Percentiles rank a stretch among this genome's conserved stretches.
Evolutionary conservation across 306 rosid genomes (phyloP).

Genomic region (Vigna trinervia): DNA sequence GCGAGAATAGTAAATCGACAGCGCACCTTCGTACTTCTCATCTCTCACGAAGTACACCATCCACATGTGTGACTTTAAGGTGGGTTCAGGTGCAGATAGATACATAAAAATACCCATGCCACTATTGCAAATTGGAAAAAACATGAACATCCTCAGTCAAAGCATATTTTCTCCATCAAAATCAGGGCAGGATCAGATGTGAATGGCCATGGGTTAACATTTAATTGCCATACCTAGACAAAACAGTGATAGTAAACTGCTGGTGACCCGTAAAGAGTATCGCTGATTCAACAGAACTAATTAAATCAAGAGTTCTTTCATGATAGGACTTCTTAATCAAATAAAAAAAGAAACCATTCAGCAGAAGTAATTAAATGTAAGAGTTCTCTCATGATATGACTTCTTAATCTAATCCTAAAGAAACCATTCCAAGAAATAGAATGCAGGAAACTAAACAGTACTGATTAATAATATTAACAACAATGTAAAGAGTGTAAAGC

Average conservation of each 20-base stretch:
- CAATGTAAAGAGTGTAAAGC: constrained; percentile 26
- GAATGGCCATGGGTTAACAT: not conserved
- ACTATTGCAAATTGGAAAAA: not conserved
- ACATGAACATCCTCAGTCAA: not conserved
- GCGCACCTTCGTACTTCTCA: not conserved
- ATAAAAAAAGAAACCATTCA: constrained; percentile 33
- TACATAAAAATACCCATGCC: not conserved
- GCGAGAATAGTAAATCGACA: not conserved
- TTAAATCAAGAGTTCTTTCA: constrained; percentile 12
- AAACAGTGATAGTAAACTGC: constrained; percentile 5
- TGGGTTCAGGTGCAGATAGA: not conserved
- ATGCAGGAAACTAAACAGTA: constrained; percentile 2
- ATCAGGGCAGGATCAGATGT: not conserved
- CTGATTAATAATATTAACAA: not conserved
- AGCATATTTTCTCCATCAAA: not conserved
- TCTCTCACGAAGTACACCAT: not conserved
- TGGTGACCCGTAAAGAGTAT: not conserved
- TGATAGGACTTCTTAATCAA: constrained; percentile 4
- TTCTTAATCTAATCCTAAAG: constrained; percentile 20
- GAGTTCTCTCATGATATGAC: not conserved
- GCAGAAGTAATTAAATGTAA: constrained; percentile 19
- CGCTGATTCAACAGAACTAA: constrained; percentile 23
- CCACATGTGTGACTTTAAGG: not conserved
- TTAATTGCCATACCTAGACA: not conserved
- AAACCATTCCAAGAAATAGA: constrained; percentile 20